phyloP scores from a whole-genome alignment of 2,329 filamentous ascomycete species.

The Fusarium guadeloupense region DNA sequence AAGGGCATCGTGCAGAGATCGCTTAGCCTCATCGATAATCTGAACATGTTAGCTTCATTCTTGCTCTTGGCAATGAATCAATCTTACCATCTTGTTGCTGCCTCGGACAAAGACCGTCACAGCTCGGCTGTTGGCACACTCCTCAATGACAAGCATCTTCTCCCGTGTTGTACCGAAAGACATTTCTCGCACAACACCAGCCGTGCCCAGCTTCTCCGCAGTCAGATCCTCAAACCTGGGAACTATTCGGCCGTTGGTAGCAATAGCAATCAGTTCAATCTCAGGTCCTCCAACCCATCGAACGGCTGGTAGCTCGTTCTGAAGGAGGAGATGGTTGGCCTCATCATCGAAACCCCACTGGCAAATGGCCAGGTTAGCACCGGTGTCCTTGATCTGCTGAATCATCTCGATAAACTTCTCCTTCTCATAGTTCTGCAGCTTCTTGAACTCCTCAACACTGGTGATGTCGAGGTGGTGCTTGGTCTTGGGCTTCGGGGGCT shows the following conservation, averaged over 20 bases:
- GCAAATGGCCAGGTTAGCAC: slow-evolving; percentile 96
- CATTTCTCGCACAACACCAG: slow-evolving; percentile 93
- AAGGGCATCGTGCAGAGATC: slow-evolving; percentile 95
- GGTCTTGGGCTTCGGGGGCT: slow-evolving; percentile 99
- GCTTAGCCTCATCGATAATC: slow-evolving; percentile 99
- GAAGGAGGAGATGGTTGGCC: slow-evolving; percentile 94
- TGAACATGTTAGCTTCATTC: slow-evolving; percentile 50
- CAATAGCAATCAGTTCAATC: slow-evolving; percentile 98
- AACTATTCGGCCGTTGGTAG: slow-evolving; percentile 96
- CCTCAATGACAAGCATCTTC: slow-evolving; percentile 99
- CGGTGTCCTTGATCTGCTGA: slow-evolving; percentile 95
- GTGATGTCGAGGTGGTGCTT: slow-evolving; percentile 99
- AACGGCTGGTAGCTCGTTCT: slow-evolving; percentile 95
- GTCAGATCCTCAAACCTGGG: slow-evolving; percentile 96
- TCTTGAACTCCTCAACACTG: slow-evolving; percentile 97
- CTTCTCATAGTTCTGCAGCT: slow-evolving; percentile 93
- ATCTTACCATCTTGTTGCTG: slow-evolving; percentile 96
- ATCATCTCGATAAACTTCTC: slow-evolving; percentile 99
- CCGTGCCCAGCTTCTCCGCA: slow-evolving; percentile 87
- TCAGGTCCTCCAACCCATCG: slow-evolving; percentile 98
- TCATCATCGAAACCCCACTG: slow-evolving; percentile 99
- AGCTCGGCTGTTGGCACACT: slow-evolving; percentile 96
- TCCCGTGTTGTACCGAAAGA: slow-evolving; percentile 96
- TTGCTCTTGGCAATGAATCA: not conserved
- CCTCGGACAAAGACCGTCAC: slow-evolving; percentile 96